Evolutionary conservation across 768 basidiomycete genomes (phyloP), one percentile per base, ranked within the genome.

Genomic region (Boletus rubropictus): DNA sequence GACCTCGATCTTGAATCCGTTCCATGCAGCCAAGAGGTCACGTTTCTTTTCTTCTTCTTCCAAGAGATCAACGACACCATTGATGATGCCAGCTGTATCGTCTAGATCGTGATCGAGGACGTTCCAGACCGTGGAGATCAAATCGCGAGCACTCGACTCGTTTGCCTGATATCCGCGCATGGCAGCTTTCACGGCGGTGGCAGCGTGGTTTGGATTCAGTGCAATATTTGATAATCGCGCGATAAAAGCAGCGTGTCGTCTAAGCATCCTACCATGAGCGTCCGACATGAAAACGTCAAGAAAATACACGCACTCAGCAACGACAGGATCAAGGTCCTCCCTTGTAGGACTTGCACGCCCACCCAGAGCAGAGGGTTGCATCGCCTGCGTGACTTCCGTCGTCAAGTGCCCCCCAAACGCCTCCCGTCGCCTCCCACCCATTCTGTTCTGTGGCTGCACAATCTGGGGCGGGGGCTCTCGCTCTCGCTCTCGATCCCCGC

Each of bases 51-150:
- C 89, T 39, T 84, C 82, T 31, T 89, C 89, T 3, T 89, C 87
- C 7, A 95, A 60, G 5, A 90, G 66, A 53, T 90, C 90, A 5
- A 92, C 80, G 28, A 89, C 72, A 2, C 77, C 71, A 49, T 83
- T 86, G 36, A 91, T 72, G 28, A 89, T 76, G 51, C 84, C 81
- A 0, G 82, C 83, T 0, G 89, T 87, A 25, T 80, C 74, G 42
- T 96, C 91, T 18, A 86, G 63, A 51, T 81, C 70, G 14, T 73
- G 65, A 46, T 84, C 82, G 10, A 87, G 67, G 29, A 86, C 75
- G 60, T 83, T 88, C 83, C 84, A 95, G n/a, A 94, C 72, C 0
- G 89, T 94, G 33, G 84, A 83, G 42, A 97, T 84, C 52, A 97
- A 73, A 64, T 95, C 95, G 4, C 82, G 75, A 3, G 92, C 87